Percentiles rank a stretch among this genome's conserved stretches.
Conservation (phyloP, 768 basidiomycete genomes). For the Sistotremastrum niveocremeum region DNA sequence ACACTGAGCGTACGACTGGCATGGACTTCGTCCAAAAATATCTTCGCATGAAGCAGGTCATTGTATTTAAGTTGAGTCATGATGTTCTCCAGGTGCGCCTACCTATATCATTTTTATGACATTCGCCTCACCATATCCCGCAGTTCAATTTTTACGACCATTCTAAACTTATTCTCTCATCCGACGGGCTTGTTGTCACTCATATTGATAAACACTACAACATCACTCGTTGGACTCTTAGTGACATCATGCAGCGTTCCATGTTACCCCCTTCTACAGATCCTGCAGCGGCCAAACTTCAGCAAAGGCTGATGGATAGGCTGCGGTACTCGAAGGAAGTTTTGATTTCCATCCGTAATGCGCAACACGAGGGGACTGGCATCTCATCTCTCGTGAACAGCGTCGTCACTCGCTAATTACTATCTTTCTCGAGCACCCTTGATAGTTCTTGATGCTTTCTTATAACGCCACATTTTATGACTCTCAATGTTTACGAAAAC, state of each 20-base stretch:
- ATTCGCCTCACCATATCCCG: not conserved
- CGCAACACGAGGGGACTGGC: not conserved
- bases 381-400: too few relatives aligned
- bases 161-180: constrained; percentile 83
- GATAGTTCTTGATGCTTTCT: too few relatives aligned
- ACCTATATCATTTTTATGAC: not conserved
- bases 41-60: constrained; percentile 91
- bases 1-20: constrained; percentile 51
- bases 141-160: constrained; percentile 99
- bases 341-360: constrained; percentile 40
- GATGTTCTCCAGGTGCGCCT: constrained; percentile 81
- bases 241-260: constrained; percentile 51
- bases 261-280: constrained; percentile 26
- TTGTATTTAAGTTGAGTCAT: constrained; percentile 92
- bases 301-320: constrained; percentile 58
- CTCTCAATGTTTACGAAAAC: too few relatives aligned
- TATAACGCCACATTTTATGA: too few relatives aligned
- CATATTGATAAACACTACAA: constrained; percentile 86
- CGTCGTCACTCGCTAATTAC: too few relatives aligned
- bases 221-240: constrained; percentile 59
- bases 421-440: too few relatives aligned
- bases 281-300: constrained; percentile 44
- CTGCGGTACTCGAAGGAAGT: constrained; percentile 83
- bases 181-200: constrained; percentile 63
- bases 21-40: constrained; percentile 97